Evolutionary conservation across 257 asterid genomes (phyloP).

Genomic region (Solanum commersonii): DNA sequence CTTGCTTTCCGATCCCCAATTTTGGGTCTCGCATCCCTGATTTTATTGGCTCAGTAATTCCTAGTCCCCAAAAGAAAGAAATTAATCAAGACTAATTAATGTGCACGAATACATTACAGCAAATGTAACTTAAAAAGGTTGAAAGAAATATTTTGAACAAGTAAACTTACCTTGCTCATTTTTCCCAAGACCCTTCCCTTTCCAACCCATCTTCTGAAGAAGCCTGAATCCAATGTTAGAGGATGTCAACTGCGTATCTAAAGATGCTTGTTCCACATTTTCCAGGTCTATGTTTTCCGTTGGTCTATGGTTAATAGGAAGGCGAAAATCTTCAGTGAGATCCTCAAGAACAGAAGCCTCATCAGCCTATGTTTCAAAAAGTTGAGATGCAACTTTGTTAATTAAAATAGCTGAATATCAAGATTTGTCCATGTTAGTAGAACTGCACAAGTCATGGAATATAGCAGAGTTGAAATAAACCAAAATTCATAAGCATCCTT

Average conservation of each 20-base stretch:
- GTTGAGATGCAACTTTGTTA: background rate
- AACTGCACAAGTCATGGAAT: background rate
- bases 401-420: background rate
- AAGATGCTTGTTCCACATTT: slow-evolving; percentile 89
- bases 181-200: slow-evolving; percentile 97
- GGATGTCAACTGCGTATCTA: slow-evolving; percentile 68
- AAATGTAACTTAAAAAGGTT: background rate
- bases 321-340: slow-evolving; percentile 84
- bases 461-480: background rate
- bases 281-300: slow-evolving; percentile 87
- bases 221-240: slow-evolving; percentile 86
- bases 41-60: slow-evolving; percentile 91
- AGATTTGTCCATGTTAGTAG: background rate
- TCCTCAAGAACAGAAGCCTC: slow-evolving; percentile 80
- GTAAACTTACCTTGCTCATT: slow-evolving; percentile 72
- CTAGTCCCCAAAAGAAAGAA: slow-evolving; percentile 20
- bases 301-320: slow-evolving; percentile 76
- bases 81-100: background rate
- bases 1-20: slow-evolving; percentile 97
- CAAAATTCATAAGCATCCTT: background rate
- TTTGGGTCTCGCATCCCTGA: slow-evolving; percentile 89
- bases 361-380: slow-evolving; percentile 29
- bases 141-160: background rate
- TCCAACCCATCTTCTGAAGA: slow-evolving; percentile 99
- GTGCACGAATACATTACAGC: background rate